Conservation (phyloP, 164 flowering plant genomes). For the Pachysandra terminalis region DNA sequence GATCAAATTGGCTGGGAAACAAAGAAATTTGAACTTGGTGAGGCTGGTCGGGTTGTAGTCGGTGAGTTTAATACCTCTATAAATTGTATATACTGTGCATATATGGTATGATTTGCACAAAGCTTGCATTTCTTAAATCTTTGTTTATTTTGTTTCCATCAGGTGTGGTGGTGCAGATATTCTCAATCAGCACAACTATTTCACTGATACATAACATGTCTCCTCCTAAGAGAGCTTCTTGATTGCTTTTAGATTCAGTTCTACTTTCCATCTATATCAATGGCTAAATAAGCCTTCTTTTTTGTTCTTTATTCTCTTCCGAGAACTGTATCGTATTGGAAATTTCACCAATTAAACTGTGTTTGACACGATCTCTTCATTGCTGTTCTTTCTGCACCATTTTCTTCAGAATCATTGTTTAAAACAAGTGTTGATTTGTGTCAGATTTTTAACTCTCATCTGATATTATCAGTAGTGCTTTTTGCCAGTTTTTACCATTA, state of each 20-base stretch:
- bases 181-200: constrained; percentile 28
- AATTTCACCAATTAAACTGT: background rate
- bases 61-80: constrained; percentile 27
- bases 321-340: background rate
- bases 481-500: too few relatives aligned
- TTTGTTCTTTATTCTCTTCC: background rate
- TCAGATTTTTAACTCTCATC: too few relatives aligned
- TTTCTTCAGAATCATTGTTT: too few relatives aligned
- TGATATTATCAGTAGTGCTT: too few relatives aligned
- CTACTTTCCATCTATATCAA: background rate
- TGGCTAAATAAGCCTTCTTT: background rate
- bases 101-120: background rate
- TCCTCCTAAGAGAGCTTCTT: constrained; percentile 54
- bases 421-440: too few relatives aligned
- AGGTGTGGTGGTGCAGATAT: constrained; percentile 38
- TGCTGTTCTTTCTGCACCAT: too few relatives aligned
- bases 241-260: constrained; percentile 5
- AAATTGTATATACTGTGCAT: background rate
- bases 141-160: constrained; percentile 3
- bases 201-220: constrained; percentile 53
- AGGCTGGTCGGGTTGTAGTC: constrained; percentile 21
- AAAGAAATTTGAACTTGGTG: constrained; percentile 37
- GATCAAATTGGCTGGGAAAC: constrained; percentile 24
- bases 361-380: too few relatives aligned
- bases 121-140: background rate